Conservation (phyloP, 495 filamentous ascomycete species). For the Tuber brumale region DNA sequence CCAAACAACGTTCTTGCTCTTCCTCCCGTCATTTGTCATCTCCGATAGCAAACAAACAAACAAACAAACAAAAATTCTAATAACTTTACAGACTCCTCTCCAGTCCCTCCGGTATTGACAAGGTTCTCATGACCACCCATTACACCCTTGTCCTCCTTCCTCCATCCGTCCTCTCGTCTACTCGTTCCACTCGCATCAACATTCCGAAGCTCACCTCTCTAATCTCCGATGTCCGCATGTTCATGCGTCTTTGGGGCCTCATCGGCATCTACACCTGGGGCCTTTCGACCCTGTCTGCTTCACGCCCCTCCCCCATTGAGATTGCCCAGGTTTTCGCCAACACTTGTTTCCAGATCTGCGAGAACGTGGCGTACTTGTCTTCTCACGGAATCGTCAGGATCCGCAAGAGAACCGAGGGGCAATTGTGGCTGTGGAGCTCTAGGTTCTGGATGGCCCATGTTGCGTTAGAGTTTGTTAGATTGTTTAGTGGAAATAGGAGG, state of each 20-base stretch:
- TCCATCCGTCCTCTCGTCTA: conserved; percentile 42
- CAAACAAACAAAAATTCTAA: neutral
- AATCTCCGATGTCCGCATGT: conserved; percentile 61
- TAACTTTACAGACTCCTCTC: conserved; percentile 45
- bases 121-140: conserved; percentile 55
- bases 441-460: conserved; percentile 76
- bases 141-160: conserved; percentile 56
- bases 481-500: conserved; percentile 48
- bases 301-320: conserved; percentile 52
- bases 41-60: neutral
- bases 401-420: conserved; percentile 49
- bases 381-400: conserved; percentile 60
- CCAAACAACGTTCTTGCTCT: neutral
- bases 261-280: conserved; percentile 72
- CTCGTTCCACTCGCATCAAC: conserved; percentile 45
- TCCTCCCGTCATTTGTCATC: neutral
- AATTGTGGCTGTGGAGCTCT: conserved; percentile 65
- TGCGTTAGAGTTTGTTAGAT: conserved; percentile 62
- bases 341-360: conserved; percentile 65
- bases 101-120: conserved; percentile 57
- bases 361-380: conserved; percentile 77
- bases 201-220: conserved; percentile 50
- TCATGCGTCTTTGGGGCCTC: conserved; percentile 71
- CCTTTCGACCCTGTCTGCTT: conserved; percentile 45
- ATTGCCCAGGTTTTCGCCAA: conserved; percentile 63